Evolutionary conservation across 192 early-diverging fungal species (phyloP).

Genomic region (Phycomyces blakesleeanus): DNA sequence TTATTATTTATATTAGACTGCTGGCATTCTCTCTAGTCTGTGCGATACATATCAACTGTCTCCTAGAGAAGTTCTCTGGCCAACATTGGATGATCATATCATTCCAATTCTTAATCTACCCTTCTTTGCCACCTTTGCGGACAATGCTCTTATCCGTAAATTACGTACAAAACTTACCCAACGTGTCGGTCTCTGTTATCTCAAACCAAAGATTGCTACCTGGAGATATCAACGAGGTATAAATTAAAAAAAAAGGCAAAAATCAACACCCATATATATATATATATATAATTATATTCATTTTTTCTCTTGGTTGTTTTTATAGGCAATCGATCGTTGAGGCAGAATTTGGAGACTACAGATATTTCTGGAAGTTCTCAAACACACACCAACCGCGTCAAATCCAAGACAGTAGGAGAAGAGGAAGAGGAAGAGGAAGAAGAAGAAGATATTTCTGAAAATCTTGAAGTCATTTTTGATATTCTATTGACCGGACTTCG

Average conservation of each 20-base stretch:
- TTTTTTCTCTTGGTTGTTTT: not conserved
- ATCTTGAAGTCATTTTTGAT: slow-evolving; percentile 79
- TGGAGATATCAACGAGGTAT: slow-evolving; percentile 75
- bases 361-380: too few relatives aligned
- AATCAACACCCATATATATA: not conserved
- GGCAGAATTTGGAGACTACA: slow-evolving; percentile 43
- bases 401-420: too few relatives aligned
- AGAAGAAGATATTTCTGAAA: slow-evolving; percentile 76
- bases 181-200: slow-evolving; percentile 74
- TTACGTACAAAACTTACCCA: slow-evolving; percentile 79
- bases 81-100: slow-evolving; percentile 44
- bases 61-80: slow-evolving; percentile 58
- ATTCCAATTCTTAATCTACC: slow-evolving; percentile 40
- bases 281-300: not conserved
- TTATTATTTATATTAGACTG: slow-evolving; percentile 39
- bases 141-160: slow-evolving; percentile 77
- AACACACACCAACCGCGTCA: not conserved
- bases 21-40: slow-evolving; percentile 63
- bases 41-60: slow-evolving; percentile 68
- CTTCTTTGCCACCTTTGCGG: slow-evolving; percentile 50
- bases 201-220: slow-evolving; percentile 63
- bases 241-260: too few relatives aligned
- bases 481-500: slow-evolving; percentile 78
- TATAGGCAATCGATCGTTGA: slow-evolving; percentile 50
- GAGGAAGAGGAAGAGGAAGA: slow-evolving; percentile 38